A percentile compares a stretch with the other conserved stretches of the same genome.
Conservation (phyloP, 352 stramenopile species). For the Globisporangium acanthophoron region DNA sequence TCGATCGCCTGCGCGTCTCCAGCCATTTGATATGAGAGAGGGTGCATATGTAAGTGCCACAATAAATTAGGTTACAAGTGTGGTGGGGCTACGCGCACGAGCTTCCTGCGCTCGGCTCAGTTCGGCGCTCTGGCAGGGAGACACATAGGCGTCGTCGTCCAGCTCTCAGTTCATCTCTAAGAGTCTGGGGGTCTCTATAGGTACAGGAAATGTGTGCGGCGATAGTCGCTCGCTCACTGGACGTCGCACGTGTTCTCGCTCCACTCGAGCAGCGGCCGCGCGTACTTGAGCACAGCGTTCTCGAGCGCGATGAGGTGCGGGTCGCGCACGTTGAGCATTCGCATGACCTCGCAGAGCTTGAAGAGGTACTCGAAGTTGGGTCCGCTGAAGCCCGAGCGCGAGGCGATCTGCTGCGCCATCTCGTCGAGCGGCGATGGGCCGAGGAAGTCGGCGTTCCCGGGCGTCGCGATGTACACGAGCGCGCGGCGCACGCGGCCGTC, state of each 20-base stretch:
- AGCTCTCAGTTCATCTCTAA: too few species aligned
- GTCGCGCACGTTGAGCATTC: conserved; percentile 62
- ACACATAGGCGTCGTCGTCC: too few species aligned
- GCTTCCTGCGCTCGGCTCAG: too few species aligned
- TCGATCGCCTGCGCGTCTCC: too few species aligned
- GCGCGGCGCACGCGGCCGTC: conserved; percentile 62
- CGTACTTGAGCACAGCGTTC: conserved; percentile 55
- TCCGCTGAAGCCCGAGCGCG: conserved; percentile 60
- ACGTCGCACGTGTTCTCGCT: conserved; percentile 4
- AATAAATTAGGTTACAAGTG: too few species aligned
- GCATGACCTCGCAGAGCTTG: conserved; percentile 79
- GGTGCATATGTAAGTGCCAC: too few species aligned
- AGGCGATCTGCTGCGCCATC: conserved; percentile 80
- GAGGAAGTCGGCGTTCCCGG: conserved; percentile 78
- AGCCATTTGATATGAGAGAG: too few species aligned
- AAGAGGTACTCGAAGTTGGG: conserved; percentile 86
- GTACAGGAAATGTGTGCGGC: too few species aligned
- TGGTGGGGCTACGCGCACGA: too few species aligned
- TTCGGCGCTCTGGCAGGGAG: too few species aligned
- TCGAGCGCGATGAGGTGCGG: conserved; percentile 72
- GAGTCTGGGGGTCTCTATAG: too few species aligned
- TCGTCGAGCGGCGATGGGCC: conserved; percentile 59
- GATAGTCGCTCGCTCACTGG: not conserved
- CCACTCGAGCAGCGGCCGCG: conserved; percentile 1
- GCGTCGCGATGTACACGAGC: conserved; percentile 81